Percentiles rank a stretch among this genome's conserved stretches.
phyloP scores from a whole-genome alignment of 768 basidiomycete genomes.

The Tephrocybe rancida region DNA sequence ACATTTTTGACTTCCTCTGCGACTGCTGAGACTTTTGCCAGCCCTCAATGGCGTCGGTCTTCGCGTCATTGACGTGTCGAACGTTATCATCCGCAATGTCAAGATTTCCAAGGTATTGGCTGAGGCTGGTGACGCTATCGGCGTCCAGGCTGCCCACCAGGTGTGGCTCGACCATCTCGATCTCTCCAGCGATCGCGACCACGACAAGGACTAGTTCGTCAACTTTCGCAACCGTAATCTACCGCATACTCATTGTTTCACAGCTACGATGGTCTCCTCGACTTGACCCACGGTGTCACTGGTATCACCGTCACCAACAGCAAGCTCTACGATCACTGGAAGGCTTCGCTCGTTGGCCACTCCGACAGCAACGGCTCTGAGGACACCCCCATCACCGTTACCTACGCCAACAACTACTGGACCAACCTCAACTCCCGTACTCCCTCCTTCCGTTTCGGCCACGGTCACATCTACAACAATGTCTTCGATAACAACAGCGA shows the following conservation, averaged over 20 bases:
- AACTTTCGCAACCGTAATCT: background rate
- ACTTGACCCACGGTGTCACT: slow-evolving; percentile 46
- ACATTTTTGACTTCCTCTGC: background rate
- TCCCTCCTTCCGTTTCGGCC: slow-evolving; percentile 48
- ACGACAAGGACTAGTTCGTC: slow-evolving; percentile 34
- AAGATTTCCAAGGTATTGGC: slow-evolving; percentile 52
- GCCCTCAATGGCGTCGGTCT: slow-evolving; percentile 48
- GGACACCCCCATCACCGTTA: slow-evolving; percentile 42
- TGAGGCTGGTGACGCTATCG: slow-evolving; percentile 45
- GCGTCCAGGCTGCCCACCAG: slow-evolving; percentile 38
- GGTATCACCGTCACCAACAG: slow-evolving; percentile 43
- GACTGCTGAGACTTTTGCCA: slow-evolving; percentile 12
- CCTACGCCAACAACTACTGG: slow-evolving; percentile 45
- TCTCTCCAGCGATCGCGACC: slow-evolving; percentile 45
- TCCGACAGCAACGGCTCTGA: slow-evolving; percentile 43
- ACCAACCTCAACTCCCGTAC: slow-evolving; percentile 45
- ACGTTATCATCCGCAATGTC: slow-evolving; percentile 53
- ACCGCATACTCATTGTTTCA: background rate
- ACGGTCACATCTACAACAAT: slow-evolving; percentile 49
- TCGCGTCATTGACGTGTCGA: slow-evolving; percentile 41
- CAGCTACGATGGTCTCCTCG: slow-evolving; percentile 48
- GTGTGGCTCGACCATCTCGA: slow-evolving; percentile 52
- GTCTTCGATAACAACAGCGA: slow-evolving; percentile 44
- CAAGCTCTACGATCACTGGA: slow-evolving; percentile 48
- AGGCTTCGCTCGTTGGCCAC: slow-evolving; percentile 45